These are phyloP conservation scores for Sphenostylis stenocarpa DNA, from an alignment of 306 rosid genomes.

Conservation along the genomic window DNA sequence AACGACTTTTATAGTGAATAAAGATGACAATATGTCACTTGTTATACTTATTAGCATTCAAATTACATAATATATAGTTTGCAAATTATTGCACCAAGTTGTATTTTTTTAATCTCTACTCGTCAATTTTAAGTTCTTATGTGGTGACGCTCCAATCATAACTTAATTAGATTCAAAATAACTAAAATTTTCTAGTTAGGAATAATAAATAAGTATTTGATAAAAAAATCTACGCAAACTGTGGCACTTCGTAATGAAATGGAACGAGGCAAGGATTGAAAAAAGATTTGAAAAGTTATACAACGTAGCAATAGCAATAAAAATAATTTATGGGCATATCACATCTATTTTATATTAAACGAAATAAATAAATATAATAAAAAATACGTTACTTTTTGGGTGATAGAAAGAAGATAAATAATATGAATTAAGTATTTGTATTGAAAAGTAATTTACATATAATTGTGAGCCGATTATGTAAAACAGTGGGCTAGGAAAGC, in stretches of 20 bases:
- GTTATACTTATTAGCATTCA: background rate
- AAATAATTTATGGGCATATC: background rate
- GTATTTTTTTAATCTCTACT: background rate
- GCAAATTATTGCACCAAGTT: background rate
- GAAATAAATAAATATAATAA: too few species aligned
- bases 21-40: background rate
- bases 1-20: background rate
- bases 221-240: background rate
- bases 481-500: background rate
- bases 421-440: background rate
- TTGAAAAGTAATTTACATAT: background rate
- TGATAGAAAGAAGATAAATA: background rate
- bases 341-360: too few species aligned
- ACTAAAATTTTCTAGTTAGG: background rate
- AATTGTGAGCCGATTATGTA: background rate
- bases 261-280: background rate
- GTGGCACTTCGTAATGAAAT: background rate
- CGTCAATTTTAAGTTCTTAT: conserved; percentile 3
- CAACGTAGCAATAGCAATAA: background rate
- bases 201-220: background rate
- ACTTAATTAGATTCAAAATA: background rate
- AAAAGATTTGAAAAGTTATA: background rate
- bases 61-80: background rate
- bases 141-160: conserved; percentile 10
- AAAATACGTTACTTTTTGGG: too few species aligned